Conservation (phyloP, 2,329 filamentous ascomycete species). For the Rasamsonia emersonii region DNA sequence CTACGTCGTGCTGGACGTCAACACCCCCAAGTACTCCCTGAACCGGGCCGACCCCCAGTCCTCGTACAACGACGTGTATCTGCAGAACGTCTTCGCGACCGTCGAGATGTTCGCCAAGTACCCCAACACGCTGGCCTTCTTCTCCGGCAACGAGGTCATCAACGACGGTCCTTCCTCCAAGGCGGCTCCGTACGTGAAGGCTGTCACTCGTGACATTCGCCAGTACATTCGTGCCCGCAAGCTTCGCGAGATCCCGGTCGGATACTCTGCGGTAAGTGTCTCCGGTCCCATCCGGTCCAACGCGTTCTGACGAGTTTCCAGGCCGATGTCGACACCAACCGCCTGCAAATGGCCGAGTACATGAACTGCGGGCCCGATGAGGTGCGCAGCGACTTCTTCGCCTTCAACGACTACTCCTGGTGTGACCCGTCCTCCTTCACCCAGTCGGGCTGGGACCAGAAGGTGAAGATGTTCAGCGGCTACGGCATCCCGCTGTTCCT, state of each 20-base stretch:
- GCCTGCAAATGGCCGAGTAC: conserved; percentile 77
- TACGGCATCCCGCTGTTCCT: conserved; percentile 90
- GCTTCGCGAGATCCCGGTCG: conserved; percentile 62
- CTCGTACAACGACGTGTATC: conserved; percentile 82
- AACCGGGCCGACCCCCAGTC: conserved; percentile 63
- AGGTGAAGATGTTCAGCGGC: conserved; percentile 77
- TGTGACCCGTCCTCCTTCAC: conserved; percentile 71
- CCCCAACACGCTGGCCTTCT: conserved; percentile 78
- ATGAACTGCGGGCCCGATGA: conserved; percentile 89
- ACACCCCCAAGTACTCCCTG: conserved; percentile 82
- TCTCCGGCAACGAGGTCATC: conserved; percentile 74
- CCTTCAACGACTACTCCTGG: conserved; percentile 76
- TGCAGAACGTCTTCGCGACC: conserved; percentile 79
- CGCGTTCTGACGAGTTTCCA: conserved; percentile 7
- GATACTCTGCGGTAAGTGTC: conserved; percentile 50
- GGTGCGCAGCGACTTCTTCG: conserved; percentile 77
- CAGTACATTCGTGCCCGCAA: conserved; percentile 56
- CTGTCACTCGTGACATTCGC: conserved; percentile 67
- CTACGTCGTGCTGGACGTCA: conserved; percentile 86
- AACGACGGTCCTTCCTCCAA: conserved; percentile 59
- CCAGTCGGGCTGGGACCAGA: conserved; percentile 72
- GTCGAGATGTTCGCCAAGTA: conserved; percentile 77
- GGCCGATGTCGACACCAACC: conserved; percentile 78
- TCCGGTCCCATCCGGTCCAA: background rate
- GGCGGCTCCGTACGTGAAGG: conserved; percentile 67